Percentiles rank a stretch among this genome's conserved stretches.
Evolutionary conservation across 306 rosid species (phyloP).

Genomic region (Castanospermum australe): DNA sequence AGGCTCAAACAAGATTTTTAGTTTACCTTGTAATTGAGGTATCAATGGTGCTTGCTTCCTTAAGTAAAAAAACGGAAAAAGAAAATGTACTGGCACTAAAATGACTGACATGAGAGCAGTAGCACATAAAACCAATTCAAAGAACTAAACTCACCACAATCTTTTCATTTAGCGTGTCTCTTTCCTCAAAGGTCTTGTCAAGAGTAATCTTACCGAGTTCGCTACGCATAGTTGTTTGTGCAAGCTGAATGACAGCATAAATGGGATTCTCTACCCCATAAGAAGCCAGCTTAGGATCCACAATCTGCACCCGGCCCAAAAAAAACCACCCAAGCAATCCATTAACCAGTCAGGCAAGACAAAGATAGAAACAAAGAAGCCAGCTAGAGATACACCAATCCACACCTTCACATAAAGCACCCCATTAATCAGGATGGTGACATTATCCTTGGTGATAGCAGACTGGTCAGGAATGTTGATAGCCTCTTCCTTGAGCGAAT

Average conservation of each 20-base stretch:
- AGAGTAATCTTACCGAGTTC: constrained; percentile 96
- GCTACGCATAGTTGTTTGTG: constrained; percentile 96
- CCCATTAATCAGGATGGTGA: constrained; percentile 82
- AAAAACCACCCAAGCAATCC: not conserved
- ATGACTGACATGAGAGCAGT: not conserved
- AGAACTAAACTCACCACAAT: constrained; percentile 56
- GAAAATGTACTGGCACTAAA: not conserved
- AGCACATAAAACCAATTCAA: not conserved
- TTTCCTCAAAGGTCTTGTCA: constrained; percentile 88
- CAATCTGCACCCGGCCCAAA: constrained; percentile 65
- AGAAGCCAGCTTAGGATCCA: constrained; percentile 89
- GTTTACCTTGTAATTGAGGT: not conserved
- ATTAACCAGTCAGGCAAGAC: not conserved
- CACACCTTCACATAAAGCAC: constrained; percentile 88
- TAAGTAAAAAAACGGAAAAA: not conserved
- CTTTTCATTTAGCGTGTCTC: constrained; percentile 79
- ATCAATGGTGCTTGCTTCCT: constrained; percentile 15
- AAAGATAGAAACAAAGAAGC: not conserved
- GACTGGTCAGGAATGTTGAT: constrained; percentile 82
- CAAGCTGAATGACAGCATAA: constrained; percentile 89
- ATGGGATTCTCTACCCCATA: constrained; percentile 91
- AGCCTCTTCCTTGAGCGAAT: constrained; percentile 91
- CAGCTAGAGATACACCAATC: not conserved
- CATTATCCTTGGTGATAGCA: constrained; percentile 92
- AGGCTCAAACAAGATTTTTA: not conserved